A percentile compares a stretch with the other conserved stretches of the same genome.
phyloP scores from a whole-genome alignment of 2,329 filamentous ascomycete genomes.

The Thermoascus crustaceus region DNA sequence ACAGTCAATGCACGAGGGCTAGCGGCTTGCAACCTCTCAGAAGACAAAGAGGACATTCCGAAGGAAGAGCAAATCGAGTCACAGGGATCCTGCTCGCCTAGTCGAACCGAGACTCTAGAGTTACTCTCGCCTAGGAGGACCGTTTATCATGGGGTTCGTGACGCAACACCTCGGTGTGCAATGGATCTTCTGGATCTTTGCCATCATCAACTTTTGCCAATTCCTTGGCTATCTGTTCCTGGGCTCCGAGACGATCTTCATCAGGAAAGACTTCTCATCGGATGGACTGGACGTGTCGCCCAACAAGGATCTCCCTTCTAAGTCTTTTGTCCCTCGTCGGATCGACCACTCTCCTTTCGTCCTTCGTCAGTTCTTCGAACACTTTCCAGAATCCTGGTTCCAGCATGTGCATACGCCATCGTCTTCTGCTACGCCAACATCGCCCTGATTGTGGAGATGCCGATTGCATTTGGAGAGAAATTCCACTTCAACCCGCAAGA shows the following conservation, averaged over 20 bases:
- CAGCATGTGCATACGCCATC: conserved; percentile 46
- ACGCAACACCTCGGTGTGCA: conserved; percentile 43
- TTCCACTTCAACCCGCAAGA: conserved; percentile 51
- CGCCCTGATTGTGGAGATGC: conserved; percentile 50
- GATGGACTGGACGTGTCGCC: conserved; percentile 17
- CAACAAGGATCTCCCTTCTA: conserved; percentile 21
- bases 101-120: no score
- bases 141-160: conserved; percentile 32
- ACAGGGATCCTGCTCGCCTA: no score
- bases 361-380: conserved; percentile 42
- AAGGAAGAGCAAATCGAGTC: no score
- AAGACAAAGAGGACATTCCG: no score
- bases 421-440: conserved; percentile 48
- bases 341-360: conserved; percentile 42
- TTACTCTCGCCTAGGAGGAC: no score
- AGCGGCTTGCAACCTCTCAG: no score
- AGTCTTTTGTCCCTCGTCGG: conserved; percentile 32
- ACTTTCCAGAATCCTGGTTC: conserved; percentile 42
- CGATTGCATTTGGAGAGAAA: conserved; percentile 47
- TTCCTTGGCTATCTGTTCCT: conserved; percentile 46
- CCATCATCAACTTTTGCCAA: conserved; percentile 48
- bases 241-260: conserved; percentile 47
- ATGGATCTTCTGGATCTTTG: conserved; percentile 53
- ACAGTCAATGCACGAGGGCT: no score
- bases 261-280: conserved; percentile 26